A percentile compares a stretch with the other conserved stretches of the same genome.
phyloP scores from a whole-genome alignment of 2,329 filamentous ascomycete genomes.

The Mycosphaerella sp. region DNA sequence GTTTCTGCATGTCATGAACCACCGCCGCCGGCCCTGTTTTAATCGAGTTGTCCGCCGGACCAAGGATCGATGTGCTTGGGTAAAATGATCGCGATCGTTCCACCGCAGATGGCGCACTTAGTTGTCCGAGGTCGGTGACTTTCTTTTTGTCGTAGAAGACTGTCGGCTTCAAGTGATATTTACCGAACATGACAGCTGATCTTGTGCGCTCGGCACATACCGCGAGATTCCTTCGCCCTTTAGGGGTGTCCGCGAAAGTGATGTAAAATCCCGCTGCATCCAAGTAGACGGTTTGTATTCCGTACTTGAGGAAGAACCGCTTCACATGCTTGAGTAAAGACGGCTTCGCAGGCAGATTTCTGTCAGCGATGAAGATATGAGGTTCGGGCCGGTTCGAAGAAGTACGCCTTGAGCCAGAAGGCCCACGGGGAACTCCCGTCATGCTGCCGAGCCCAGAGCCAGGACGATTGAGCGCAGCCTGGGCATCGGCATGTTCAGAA shows the following conservation, averaged over 20 bases:
- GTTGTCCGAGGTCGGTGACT: neutral
- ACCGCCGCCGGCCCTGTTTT: neutral
- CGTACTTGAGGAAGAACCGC: neutral
- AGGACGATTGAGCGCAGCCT: too few species aligned
- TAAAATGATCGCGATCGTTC: neutral
- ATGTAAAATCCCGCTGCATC: slow-evolving; percentile 1
- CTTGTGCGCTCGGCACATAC: neutral
- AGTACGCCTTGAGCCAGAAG: neutral
- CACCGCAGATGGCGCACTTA: neutral
- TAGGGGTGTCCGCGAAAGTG: neutral
- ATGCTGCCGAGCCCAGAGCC: neutral
- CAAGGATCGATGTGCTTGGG: neutral
- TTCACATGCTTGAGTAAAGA: neutral
- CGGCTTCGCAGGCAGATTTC: neutral
- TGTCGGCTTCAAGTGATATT: neutral
- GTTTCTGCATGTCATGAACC: neutral
- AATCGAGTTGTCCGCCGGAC: neutral
- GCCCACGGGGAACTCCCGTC: neutral
- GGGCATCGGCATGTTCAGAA: neutral
- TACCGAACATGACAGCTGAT: neutral
- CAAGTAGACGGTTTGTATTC: neutral
- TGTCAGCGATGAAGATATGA: slow-evolving; percentile 3
- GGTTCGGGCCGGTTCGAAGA: neutral
- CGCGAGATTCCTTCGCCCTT: neutral
- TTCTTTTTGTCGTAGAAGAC: slow-evolving; percentile 1